Base-by-base conservation (phyloP, 225 moss, liverwort and hornwort genomes). In the Physcomitrellopsis africana region DNA sequence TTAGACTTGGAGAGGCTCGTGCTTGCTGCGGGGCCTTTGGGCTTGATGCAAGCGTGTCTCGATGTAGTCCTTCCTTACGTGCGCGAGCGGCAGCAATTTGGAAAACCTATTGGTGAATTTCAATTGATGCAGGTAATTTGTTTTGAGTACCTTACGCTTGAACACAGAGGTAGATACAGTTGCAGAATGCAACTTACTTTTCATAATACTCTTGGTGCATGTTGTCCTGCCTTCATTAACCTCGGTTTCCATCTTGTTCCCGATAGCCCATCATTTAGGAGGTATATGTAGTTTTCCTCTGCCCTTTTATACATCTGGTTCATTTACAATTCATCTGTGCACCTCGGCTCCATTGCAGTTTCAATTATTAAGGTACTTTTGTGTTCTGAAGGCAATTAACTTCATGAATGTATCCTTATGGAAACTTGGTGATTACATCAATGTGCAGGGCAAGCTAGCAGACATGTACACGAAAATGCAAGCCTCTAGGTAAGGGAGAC, bases 1-100 rank as follows among this genome's bases (percentile, higher is more conserved):
- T 78, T 99, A 79, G 97, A 99, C 75, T 82, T 94, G 71, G 97
- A 99, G 85, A 93, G 97, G 78, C 77, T 99, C 66, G 94, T 99
- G 56, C 82, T 99, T 78, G 91, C 94, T 70, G 94, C 94, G 32
- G 94, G 97, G 24, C 97, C 97, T 54, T 76, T 99, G 70, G 97
- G 97, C 14, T 78, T 99, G 83, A 99, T 99, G 97, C 94, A 99
- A 78, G 83, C 94, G 76, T 99, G 97, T 86, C 84, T 99, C 85
- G 97, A 99, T 76, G 86, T 90, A 53, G 97, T 93, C 60, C 85
- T 99, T 62, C 97, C 97, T 37, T 99, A 99, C 68, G 91, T 94
- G 32, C 97, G 90, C 73, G 86, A 99, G 74, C 89, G 97, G 57
- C 80, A 94, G 75, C 97, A 97, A 76, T 97, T 97, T 76, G 94